Evolutionary conservation across 805 yeast genomes (phyloP), one percentile per base, ranked within the genome.

Genomic region (Hanseniaspora guilliermondii): DNA sequence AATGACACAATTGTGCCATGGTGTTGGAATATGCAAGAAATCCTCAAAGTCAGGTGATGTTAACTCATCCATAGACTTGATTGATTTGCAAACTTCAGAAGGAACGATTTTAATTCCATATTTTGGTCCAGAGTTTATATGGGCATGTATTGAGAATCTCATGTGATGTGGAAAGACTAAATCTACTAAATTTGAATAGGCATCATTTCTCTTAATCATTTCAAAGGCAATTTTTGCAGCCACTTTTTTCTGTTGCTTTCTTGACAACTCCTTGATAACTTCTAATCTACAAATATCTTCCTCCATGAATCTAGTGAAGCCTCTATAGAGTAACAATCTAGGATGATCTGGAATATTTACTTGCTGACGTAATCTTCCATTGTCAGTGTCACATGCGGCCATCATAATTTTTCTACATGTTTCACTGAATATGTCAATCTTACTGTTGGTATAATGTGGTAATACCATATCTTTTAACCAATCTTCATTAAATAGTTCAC

Each of bases 331-430:
- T 32, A 65, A 67, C 47, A 78, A 68, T 58, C 83, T 68, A 37
- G 83, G 77, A 62, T 79, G 82, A 24, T 71, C 74, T 3, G 77
- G 78, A 12, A 77, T 71, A 9, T 69, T 68, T 21, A 85, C 73
- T 60, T 83, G 87, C n/a, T 70, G 66, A 62, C 86, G 74, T 56
- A 85, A 70, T 56, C 76, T 76, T 2, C 88, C 88, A 56, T 81
- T 85, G 58, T 73, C 76, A 12, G 75, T 71, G 56, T 73, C 75
- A 60, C 75, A 73, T 2, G 72, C 73, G 54, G 70, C 71, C 74
- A 72, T 70, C 59, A 73, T 59, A 37, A 73, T 64, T 57, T 67
- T 64, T 60, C 76, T 68, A 2, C 73, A 70, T 2, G 67, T 50
- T 49, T 73, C 75, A 25, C 75, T 67, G 12, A 62, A 65, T 2